A percentile compares a stretch with the other conserved stretches of the same genome.
Conservation (phyloP, 2,329 filamentous ascomycete genomes). For the Lasiodiplodia hormozganensis region DNA sequence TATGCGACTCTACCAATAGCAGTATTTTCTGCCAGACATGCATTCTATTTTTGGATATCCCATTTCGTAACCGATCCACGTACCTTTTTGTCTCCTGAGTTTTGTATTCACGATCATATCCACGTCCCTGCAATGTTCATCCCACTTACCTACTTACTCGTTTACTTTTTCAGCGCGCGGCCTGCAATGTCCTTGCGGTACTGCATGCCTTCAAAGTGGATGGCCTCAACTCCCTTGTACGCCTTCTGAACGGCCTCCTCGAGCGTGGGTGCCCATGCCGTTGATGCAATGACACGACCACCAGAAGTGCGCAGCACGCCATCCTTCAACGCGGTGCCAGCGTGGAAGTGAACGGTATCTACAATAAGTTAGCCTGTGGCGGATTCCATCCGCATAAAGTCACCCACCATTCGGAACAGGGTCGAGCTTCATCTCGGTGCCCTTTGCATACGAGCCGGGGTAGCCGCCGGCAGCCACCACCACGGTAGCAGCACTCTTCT, state of each 20-base stretch:
- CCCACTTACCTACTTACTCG: constrained; percentile 29
- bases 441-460: constrained; percentile 82
- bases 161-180: constrained; percentile 47
- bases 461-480: constrained; percentile 95
- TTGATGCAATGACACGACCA: constrained; percentile 93
- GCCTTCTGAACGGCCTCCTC: constrained; percentile 84
- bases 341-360: constrained; percentile 84
- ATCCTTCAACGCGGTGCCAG: constrained; percentile 74
- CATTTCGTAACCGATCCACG: constrained; percentile 16
- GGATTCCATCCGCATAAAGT: background rate
- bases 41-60: constrained; percentile 26
- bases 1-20: background rate
- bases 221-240: constrained; percentile 81
- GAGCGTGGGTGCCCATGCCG: constrained; percentile 76
- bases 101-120: constrained; percentile 14
- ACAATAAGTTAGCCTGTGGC: background rate
- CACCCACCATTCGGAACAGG: constrained; percentile 54
- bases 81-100: constrained; percentile 25
- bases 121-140: background rate
- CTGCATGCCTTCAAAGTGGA: constrained; percentile 88
- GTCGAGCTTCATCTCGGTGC: constrained; percentile 66
- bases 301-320: constrained; percentile 76
- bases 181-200: constrained; percentile 88
- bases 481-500: constrained; percentile 78
- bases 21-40: background rate